Evolutionary conservation across 805 yeast genomes (phyloP).

Genomic region (Torulaspora maleeae): DNA sequence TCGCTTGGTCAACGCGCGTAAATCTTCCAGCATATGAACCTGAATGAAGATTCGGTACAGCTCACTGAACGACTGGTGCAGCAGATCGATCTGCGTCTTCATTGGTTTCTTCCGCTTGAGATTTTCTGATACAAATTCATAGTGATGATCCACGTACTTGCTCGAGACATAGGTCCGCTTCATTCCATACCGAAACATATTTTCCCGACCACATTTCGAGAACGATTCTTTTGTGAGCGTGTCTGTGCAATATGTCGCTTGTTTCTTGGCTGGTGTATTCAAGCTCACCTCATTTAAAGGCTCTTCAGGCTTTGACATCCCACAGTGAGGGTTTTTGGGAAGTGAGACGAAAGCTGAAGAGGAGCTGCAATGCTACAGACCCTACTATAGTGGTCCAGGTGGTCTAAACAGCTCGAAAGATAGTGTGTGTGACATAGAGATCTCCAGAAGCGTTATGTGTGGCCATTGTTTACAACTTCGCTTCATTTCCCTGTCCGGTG

Average conservation of each 20-base stretch:
- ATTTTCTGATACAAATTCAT: slow-evolving; percentile 7
- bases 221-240: neutral
- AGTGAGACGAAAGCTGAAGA: neutral
- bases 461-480: slow-evolving; percentile 2
- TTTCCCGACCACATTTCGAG: slow-evolving; percentile 1
- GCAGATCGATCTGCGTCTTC: neutral
- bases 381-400: neutral
- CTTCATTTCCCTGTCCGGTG: slow-evolving; percentile 2
- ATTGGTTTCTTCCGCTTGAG: slow-evolving; percentile 5
- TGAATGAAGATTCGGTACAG: slow-evolving; percentile 5
- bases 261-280: slow-evolving; percentile 20
- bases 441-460: neutral
- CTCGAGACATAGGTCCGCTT: slow-evolving; percentile 1
- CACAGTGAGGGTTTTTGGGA: neutral
- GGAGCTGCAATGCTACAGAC: neutral
- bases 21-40: slow-evolving; percentile 7
- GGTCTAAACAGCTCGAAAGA: neutral
- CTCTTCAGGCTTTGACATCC: slow-evolving; percentile 24
- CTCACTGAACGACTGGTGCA: slow-evolving; percentile 4
- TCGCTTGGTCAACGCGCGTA: slow-evolving; percentile 18
- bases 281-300: slow-evolving; percentile 26
- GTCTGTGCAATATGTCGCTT: neutral
- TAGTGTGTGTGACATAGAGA: neutral
- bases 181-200: neutral
- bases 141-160: slow-evolving; percentile 6